phyloP scores from a whole-genome alignment of 305 asterid genomes.

The Fraxinus baroniana region DNA sequence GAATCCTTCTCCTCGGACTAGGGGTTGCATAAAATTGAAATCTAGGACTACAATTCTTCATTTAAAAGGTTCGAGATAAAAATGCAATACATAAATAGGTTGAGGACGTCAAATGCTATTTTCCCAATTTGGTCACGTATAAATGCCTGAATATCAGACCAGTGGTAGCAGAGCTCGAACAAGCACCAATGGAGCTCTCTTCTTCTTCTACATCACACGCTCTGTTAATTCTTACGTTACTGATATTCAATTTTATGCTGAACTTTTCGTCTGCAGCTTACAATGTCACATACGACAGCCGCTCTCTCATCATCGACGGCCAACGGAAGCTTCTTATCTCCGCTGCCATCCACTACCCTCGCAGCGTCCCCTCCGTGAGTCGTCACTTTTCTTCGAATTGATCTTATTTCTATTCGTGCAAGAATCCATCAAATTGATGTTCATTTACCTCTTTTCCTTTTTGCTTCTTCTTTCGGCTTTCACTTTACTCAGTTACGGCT shows the following conservation, averaged over 20 bases:
- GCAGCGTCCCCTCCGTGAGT: conserved; percentile 88
- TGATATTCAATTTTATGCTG: conserved; percentile 14
- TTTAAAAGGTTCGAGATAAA: neutral
- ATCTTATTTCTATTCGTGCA: neutral
- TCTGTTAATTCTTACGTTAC: neutral
- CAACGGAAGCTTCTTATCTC: conserved; percentile 78
- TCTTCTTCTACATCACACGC: neutral
- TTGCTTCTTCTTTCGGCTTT: neutral
- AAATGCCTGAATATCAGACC: neutral
- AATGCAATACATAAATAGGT: neutral
- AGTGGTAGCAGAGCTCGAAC: neutral
- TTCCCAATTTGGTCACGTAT: neutral
- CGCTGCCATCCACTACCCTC: conserved; percentile 90
- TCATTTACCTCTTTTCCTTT: neutral
- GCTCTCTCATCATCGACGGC: conserved; percentile 88
- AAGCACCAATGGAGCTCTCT: conserved; percentile 13
- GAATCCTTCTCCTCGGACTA: neutral
- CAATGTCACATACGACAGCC: conserved; percentile 72
- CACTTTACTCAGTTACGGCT: neutral
- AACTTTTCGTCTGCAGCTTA: conserved; percentile 30
- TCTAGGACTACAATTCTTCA: neutral
- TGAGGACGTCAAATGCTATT: neutral
- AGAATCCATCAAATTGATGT: neutral
- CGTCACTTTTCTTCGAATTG: neutral
- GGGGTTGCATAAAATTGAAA: neutral